Evolutionary conservation across 2,329 filamentous ascomycete genomes (phyloP), one percentile per base, ranked within the genome.

Genomic region (Bretziella fagacearum): DNA sequence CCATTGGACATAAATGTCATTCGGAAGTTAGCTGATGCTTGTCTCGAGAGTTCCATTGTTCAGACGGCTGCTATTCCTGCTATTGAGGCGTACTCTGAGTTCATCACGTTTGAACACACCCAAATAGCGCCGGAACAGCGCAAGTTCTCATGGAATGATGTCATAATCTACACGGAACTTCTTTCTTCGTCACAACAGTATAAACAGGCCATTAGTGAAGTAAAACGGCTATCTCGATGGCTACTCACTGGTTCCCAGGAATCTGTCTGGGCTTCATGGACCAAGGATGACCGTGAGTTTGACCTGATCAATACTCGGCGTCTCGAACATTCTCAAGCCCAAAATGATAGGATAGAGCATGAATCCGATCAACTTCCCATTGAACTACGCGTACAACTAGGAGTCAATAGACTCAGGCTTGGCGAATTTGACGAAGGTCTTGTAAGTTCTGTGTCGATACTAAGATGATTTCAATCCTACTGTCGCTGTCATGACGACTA

Each of bases 281-380:
- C 71, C 25, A 67, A 74, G 4, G 84, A 95, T 58, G 86, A 94
- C 59, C 73, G 86, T 48, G 91, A 98, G 62, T 98, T 86, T 76
- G 91, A 98, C 59, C 62, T 73, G 4, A 71, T 79, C 37, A 75
- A 85, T 56, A 67, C 71, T 17, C 79, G 91, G 51, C 77, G 87
- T 49, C 60, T 66, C 2, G 62, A 70, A 49, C 70, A 83, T 4
- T 60, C 71, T 2, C 71, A 71, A 1, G 94, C 81, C 58, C 61
- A 68, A 6, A 65, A 69, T 3, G 69, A 63, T 2, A 62, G 61
- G 37, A 75, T 74, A 57, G 65, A 70, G 1, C 56, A 63, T 3
- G 65, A 69, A 4, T 65, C 70, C 0, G 94, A 94, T 59, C 86
- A 84, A 0, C 61, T 70, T 32, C 89, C 87, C 0, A 60, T 87